Conservation (phyloP, 2,329 filamentous ascomycete species). For the Laburnicola sp. region DNA sequence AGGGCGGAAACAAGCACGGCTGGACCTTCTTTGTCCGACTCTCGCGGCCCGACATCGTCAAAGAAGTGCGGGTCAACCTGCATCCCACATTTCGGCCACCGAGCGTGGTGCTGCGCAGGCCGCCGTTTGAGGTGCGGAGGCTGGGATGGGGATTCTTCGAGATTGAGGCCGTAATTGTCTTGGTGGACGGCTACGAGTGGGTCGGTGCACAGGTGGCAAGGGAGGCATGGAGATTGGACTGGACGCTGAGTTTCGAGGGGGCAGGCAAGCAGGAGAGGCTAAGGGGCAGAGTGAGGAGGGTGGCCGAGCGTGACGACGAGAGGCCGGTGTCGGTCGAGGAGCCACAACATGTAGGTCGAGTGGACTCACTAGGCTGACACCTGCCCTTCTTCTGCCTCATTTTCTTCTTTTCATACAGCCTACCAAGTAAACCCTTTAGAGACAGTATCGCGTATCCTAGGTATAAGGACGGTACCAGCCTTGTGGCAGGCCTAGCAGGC, state of each 20-base stretch:
- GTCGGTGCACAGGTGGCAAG: constrained; percentile 44
- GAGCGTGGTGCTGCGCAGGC: constrained; percentile 35
- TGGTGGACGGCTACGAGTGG: constrained; percentile 52
- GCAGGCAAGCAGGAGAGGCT: constrained; percentile 48
- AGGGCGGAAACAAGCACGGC: constrained; percentile 45
- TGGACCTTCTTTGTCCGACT: constrained; percentile 54
- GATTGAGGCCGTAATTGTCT: constrained; percentile 45
- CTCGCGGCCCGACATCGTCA: constrained; percentile 49
- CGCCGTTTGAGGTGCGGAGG: constrained; percentile 48
- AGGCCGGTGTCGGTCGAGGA: too few relatives aligned
- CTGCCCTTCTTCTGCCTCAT: too few relatives aligned
- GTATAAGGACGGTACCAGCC: too few relatives aligned
- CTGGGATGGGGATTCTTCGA: constrained; percentile 51
- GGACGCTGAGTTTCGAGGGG: constrained; percentile 49
- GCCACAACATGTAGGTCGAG: too few relatives aligned
- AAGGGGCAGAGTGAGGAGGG: constrained; percentile 46
- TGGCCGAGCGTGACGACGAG: constrained; percentile 22
- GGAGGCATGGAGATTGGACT: constrained; percentile 42
- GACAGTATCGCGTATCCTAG: too few relatives aligned
- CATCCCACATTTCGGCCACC: constrained; percentile 50
- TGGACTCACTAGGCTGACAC: too few relatives aligned
- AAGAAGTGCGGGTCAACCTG: constrained; percentile 48
- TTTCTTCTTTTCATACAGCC: too few relatives aligned
- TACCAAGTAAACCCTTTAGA: too few relatives aligned
- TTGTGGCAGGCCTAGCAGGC: too few relatives aligned